Evolutionary conservation across 345 rosid genomes (phyloP).

Genomic region (Eucalyptus erythrocorys): DNA sequence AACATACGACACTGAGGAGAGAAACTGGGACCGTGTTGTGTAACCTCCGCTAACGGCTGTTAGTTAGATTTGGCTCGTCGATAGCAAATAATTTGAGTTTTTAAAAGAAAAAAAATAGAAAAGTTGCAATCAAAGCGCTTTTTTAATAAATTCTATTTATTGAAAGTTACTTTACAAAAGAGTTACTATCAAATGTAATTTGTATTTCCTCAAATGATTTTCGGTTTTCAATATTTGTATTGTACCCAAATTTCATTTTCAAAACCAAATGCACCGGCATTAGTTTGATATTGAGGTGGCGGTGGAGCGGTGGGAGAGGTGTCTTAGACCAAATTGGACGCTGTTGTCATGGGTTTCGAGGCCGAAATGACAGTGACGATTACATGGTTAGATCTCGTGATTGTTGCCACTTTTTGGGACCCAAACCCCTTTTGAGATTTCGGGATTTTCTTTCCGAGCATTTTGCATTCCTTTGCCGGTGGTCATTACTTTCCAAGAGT

Average conservation of each 20-base stretch:
- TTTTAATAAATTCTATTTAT: too few species aligned
- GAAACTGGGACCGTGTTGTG: rapidly evolving
- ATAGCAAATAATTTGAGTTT: too few species aligned
- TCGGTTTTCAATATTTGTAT: too few species aligned
- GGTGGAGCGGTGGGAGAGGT: not conserved
- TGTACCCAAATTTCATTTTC: too few species aligned
- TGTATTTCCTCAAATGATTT: too few species aligned
- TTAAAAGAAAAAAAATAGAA: too few species aligned
- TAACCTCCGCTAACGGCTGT: rapidly evolving
- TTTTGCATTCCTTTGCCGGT: not conserved
- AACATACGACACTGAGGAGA: too few species aligned
- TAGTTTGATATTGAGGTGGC: not conserved
- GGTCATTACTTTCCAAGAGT: not conserved
- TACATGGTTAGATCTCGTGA: not conserved
- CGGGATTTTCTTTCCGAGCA: not conserved
- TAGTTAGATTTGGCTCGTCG: rapidly evolving
- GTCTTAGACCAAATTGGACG: not conserved
- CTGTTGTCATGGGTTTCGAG: not conserved
- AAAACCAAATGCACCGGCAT: too few species aligned
- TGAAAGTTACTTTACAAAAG: too few species aligned
- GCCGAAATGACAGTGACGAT: not conserved
- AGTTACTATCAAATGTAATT: too few species aligned
- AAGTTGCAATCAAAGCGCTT: too few species aligned
- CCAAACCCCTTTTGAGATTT: not conserved
- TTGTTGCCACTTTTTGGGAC: not conserved